These are phyloP conservation scores for Nitzschia sp. DNA, from an alignment of 108 stramenopile species.

Conservation along the genomic window DNA sequence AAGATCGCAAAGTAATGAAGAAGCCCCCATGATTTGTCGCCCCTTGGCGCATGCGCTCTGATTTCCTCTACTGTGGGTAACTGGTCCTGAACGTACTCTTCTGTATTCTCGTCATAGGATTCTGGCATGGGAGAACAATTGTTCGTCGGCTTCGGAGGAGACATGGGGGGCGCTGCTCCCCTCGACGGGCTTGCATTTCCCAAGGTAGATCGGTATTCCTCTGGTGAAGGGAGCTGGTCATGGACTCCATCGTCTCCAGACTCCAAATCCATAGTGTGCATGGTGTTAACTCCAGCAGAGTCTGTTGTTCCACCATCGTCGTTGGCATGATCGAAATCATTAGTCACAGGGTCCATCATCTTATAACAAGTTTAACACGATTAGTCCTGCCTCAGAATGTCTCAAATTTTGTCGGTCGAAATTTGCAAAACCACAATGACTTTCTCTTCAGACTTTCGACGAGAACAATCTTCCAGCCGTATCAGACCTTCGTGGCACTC, in stretches of 20 bases:
- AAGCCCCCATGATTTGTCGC: neutral
- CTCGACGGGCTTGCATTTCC: neutral
- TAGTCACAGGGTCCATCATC: too few relatives aligned
- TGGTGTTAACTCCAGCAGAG: neutral
- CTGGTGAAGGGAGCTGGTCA: conserved; percentile 29
- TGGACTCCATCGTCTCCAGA: neutral
- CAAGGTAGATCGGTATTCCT: conserved; percentile 17
- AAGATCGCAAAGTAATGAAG: conserved; percentile 6
- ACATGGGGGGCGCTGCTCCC: too few relatives aligned
- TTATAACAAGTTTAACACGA: too few relatives aligned
- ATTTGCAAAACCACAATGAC: too few relatives aligned
- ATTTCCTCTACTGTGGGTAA: conserved; percentile 29
- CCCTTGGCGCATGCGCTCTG: neutral
- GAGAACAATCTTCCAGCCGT: too few relatives aligned
- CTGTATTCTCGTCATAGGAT: neutral
- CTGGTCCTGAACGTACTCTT: conserved; percentile 19
- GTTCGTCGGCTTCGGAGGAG: too few relatives aligned
- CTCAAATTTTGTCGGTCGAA: too few relatives aligned
- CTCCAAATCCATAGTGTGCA: conserved; percentile 5
- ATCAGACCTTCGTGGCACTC: too few relatives aligned
- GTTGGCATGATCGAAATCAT: too few relatives aligned
- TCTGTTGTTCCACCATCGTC: neutral
- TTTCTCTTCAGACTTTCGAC: too few relatives aligned
- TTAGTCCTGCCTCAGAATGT: too few relatives aligned
- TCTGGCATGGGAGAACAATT: too few relatives aligned